phyloP scores from a whole-genome alignment of 805 yeast genomes.

The Alloascoidea hylecoeti region DNA sequence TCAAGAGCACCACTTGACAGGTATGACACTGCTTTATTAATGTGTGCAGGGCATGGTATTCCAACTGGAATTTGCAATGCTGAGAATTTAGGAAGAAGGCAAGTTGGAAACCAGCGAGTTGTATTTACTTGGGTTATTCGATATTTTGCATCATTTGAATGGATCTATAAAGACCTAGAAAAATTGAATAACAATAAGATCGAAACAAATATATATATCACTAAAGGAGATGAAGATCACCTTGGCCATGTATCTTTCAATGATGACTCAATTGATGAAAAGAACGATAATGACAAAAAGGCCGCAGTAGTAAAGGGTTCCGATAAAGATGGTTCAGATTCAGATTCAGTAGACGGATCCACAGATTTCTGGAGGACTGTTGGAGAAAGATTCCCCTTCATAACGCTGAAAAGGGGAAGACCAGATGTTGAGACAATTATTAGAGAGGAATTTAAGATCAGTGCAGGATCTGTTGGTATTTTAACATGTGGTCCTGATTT shows the following conservation, averaged over 20 bases:
- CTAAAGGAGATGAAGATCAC: neutral
- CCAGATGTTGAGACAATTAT: neutral
- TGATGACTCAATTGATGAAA: neutral
- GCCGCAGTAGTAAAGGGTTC: neutral
- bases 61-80: constrained; percentile 26
- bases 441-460: neutral
- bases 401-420: neutral
- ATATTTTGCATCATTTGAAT: constrained; percentile 30
- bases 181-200: neutral
- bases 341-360: too few species aligned
- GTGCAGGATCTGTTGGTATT: neutral
- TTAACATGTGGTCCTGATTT: neutral
- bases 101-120: constrained; percentile 16
- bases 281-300: neutral
- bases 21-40: constrained; percentile 38
- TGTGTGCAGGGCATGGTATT: constrained; percentile 69
- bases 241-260: neutral
- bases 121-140: constrained; percentile 51
- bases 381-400: neutral
- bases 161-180: constrained; percentile 25
- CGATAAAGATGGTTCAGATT: neutral
- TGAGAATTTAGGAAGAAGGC: constrained; percentile 17
- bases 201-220: neutral
- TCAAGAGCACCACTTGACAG: constrained; percentile 28
- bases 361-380: too few species aligned